A percentile compares a stretch with the other conserved stretches of the same genome.
These are phyloP conservation scores for Phytopythium sindhum DNA, from an alignment of 352 stramenopile species.

Conservation along the genomic window DNA sequence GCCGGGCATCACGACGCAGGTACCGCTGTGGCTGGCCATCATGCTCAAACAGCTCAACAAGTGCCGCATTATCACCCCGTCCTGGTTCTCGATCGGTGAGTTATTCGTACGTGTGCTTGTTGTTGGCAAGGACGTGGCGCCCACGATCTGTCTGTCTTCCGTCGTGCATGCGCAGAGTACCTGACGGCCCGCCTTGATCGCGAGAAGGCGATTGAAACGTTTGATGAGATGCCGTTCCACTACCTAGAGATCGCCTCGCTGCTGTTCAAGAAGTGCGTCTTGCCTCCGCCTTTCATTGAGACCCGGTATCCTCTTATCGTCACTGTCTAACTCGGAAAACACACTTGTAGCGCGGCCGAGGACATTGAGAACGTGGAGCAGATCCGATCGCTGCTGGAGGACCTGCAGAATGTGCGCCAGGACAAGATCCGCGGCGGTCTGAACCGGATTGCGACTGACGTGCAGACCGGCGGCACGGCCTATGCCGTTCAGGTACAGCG, in stretches of 20 bases:
- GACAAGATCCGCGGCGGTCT: slow-evolving; percentile 89
- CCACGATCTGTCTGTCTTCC: neutral
- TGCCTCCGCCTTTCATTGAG: neutral
- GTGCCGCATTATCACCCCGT: slow-evolving; percentile 75
- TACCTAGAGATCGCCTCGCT: slow-evolving; percentile 85
- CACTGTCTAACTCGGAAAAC: too few species aligned
- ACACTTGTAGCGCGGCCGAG: slow-evolving; percentile 49
- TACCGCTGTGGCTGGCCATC: slow-evolving; percentile 88
- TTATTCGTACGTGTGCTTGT: neutral
- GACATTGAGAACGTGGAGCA: slow-evolving; percentile 84
- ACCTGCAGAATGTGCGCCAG: slow-evolving; percentile 87
- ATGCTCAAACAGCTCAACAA: slow-evolving; percentile 89
- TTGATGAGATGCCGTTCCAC: slow-evolving; percentile 83
- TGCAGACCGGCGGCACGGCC: slow-evolving; percentile 66
- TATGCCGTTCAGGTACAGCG: slow-evolving; percentile 56
- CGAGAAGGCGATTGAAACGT: slow-evolving; percentile 70
- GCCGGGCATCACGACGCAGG: slow-evolving; percentile 75
- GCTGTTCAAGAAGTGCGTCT: slow-evolving; percentile 76
- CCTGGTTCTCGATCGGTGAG: slow-evolving; percentile 80
- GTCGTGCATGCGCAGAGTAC: slow-evolving; percentile 40
- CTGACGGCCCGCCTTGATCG: slow-evolving; percentile 54
- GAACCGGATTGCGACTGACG: slow-evolving; percentile 72
- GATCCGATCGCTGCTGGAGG: slow-evolving; percentile 77
- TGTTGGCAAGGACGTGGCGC: neutral
- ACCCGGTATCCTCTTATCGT: neutral